phyloP scores from a whole-genome alignment of 176 grass and related monocot species.

The Elaeis guineensis region DNA sequence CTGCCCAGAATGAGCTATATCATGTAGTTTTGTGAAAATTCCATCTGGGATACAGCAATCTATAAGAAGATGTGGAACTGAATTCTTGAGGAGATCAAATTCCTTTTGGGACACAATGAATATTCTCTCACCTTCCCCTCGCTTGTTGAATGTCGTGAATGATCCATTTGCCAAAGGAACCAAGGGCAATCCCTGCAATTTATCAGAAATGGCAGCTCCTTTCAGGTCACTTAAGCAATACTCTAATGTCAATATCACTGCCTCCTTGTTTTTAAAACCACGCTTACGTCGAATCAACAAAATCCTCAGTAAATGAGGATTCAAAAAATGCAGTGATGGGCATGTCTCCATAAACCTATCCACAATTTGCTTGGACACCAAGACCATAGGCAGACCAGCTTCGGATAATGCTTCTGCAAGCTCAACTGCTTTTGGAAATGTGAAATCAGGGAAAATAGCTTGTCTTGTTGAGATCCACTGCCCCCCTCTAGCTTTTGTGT shows the following conservation, averaged over 20 bases:
- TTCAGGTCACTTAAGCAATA: slow-evolving; percentile 85
- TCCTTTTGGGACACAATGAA: slow-evolving; percentile 67
- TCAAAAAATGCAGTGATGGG: slow-evolving; percentile 74
- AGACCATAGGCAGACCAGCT: slow-evolving; percentile 78
- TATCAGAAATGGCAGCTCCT: slow-evolving; percentile 42
- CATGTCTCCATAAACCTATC: slow-evolving; percentile 69
- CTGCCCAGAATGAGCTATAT: slow-evolving; percentile 58
- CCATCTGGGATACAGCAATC: slow-evolving; percentile 66
- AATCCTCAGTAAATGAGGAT: slow-evolving; percentile 73
- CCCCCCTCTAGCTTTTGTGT: slow-evolving; percentile 88
- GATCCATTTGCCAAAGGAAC: slow-evolving; percentile 91
- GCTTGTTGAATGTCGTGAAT: slow-evolving; percentile 56
- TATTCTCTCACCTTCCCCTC: slow-evolving; percentile 76
- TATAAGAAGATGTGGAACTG: slow-evolving; percentile 75
- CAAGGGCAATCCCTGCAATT: slow-evolving; percentile 76
- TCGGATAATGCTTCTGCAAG: slow-evolving; percentile 70
- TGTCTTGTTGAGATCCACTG: slow-evolving; percentile 89
- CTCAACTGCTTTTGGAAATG: slow-evolving; percentile 61
- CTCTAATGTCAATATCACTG: slow-evolving; percentile 66
- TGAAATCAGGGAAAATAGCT: slow-evolving; percentile 92
- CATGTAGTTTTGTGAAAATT: slow-evolving; percentile 64
- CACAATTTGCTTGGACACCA: slow-evolving; percentile 66
- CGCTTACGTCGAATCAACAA: slow-evolving; percentile 79
- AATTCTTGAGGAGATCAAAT: slow-evolving; percentile 75
- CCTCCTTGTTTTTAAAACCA: slow-evolving; percentile 67